Conservation (phyloP, 2,329 filamentous ascomycete species). For the Fusarium continuum region DNA sequence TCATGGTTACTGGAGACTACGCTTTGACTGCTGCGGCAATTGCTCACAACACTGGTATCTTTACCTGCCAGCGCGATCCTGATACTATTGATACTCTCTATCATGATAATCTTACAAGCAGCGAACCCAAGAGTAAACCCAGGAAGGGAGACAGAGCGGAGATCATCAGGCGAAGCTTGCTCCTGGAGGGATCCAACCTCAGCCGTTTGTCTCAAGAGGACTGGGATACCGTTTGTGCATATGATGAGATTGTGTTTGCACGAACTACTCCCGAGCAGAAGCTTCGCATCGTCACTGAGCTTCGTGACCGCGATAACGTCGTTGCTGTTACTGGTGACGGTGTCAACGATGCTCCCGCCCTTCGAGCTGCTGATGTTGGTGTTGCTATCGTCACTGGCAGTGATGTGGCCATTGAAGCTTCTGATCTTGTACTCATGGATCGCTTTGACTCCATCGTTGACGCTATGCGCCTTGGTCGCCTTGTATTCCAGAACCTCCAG, state of each 20-base stretch:
- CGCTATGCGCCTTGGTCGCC: constrained; percentile 61
- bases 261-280: constrained; percentile 76
- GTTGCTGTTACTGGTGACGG: constrained; percentile 80
- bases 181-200: constrained; percentile 66
- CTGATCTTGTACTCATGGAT: constrained; percentile 74
- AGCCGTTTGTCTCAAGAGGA: constrained; percentile 61
- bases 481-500: constrained; percentile 54
- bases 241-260: constrained; percentile 72
- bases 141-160: constrained; percentile 25
- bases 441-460: constrained; percentile 77
- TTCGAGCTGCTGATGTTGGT: constrained; percentile 73
- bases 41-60: constrained; percentile 71
- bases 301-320: constrained; percentile 66
- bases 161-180: constrained; percentile 35
- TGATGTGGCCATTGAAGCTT: constrained; percentile 71
- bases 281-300: constrained; percentile 74
- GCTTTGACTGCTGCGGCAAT: constrained; percentile 71
- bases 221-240: constrained; percentile 58
- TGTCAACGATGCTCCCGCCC: constrained; percentile 72
- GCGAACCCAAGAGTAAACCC: constrained; percentile 7
- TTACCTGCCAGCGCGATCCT: constrained; percentile 59
- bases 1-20: constrained; percentile 61
- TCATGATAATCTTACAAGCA: neutral
- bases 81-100: constrained; percentile 46
- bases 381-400: constrained; percentile 72